Evolutionary conservation across 1,284 basidiomycete species (phyloP), one percentile per base, ranked within the genome.

Genomic region (Cryptococcus wingfieldii): DNA sequence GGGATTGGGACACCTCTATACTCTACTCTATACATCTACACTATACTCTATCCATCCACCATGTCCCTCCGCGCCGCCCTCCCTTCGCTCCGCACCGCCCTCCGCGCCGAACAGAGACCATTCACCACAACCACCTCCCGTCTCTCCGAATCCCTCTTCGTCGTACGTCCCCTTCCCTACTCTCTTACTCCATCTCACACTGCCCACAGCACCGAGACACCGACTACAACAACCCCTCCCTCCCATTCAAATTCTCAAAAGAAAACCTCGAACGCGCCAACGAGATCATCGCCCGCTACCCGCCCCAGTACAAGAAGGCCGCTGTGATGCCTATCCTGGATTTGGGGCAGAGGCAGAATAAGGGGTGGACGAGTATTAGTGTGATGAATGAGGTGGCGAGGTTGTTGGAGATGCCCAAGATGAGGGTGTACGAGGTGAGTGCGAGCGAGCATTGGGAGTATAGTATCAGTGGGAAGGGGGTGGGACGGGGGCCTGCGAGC

Each of bases 331-430:
- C 96, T 43, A 83, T 99, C 38, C 86, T 99, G 57, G 93, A 98
- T 79, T 83, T 99, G 44, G 95, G 87, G 2, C 96, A 99, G 79
- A 84, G 92, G 65, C 96, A 98, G 79, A 98, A 98, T 80, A 90
- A 92, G 68, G 93, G 92, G 68, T 99, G 92, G 91, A 95, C 93
- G n/a, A 92, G 88, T 72, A 95, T 99, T 67, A 90, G 88, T 68
- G 93, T 95, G 60, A 99, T 99, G 95, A 98, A 98, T 80, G 90
- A 93, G 69, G 88, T 98, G 47, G 95, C 95, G 2, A 86, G 87
- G 62, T 79, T 95, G 39, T 82, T 98, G 53, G 91, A 90, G 71
- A 90, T 99, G 86, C 90, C 90, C 8, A 90, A 91, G 53, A 98
- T 98, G 96, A 87, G 95, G 18, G 96, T 98, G 6, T 99, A 98